Evolutionary conservation across 257 asterid genomes (phyloP), one percentile per base, ranked within the genome.

Genomic region (Solanum piurae): DNA sequence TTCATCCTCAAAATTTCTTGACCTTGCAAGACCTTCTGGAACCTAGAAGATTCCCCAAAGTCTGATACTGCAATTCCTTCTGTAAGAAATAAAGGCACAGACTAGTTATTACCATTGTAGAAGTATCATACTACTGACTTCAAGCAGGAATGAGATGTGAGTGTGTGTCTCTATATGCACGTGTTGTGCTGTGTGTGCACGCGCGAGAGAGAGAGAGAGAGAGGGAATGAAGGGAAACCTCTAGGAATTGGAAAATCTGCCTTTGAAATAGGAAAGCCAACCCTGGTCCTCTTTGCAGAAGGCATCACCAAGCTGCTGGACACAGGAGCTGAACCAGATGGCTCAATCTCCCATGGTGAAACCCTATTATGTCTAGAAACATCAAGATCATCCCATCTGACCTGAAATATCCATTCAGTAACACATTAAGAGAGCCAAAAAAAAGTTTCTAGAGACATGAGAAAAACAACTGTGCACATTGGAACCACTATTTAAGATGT

Each of bases 11-110:
- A 90, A 62, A 96, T 94, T 97, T 96, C 99, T 97, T 97, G 99
- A 97, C 99, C 99, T 97, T 97, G 99, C 99, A 97, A 97, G 99
- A 97, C 99, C 99, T 95, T 94, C 89, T 95, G 98, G 96, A 93
- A 91, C 95, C 98, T 94, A 86, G 88, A 46, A 55, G 98, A 91
- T 90, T 97, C 98, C 87, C 95, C 98, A 89, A 92, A 92, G 93
- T 94, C 95, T 62, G 95, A 89, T 85, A 92, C 90, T 88, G 92
- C 96, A 86, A 87, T 92, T 85, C 93, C 97, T 89, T 95, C 98
- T 95, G 95, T 55, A 75, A 68, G 42, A 83, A 84, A 87, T 68
- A 55, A 2, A 44, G 20, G 87, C 71, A 84, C 2, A 49, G 23
- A 73, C 25, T 42, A 87, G 58, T 71, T 68, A 86, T 42, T 16